Percentiles rank a stretch among this genome's conserved stretches.
phyloP scores from a whole-genome alignment of 2,329 filamentous ascomycete species.

The Colletotrichum camelliae region DNA sequence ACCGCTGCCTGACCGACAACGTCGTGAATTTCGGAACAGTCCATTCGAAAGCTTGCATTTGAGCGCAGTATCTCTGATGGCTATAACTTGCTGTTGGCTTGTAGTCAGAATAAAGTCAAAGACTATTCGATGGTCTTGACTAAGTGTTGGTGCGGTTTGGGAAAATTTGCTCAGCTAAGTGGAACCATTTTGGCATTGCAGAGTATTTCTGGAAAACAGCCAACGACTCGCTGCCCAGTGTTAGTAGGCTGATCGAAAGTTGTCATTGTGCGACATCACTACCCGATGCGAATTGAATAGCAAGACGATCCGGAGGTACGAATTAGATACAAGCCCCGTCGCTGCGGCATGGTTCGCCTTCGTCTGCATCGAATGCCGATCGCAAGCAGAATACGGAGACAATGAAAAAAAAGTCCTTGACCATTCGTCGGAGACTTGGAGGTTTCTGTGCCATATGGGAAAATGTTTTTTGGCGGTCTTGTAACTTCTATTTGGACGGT shows the following conservation, averaged over 20 bases:
- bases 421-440: background rate
- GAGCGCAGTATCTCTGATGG: background rate
- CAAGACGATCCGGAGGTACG: background rate
- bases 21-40: background rate
- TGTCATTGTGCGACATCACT: background rate
- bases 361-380: background rate
- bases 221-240: background rate
- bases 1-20: background rate
- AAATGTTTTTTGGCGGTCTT: background rate
- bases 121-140: background rate
- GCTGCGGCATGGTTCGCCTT: background rate
- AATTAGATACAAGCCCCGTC: background rate
- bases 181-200: background rate
- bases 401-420: background rate
- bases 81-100: background rate
- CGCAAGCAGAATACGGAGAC: fast-evolving
- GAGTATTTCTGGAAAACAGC: background rate
- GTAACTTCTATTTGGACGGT: fast-evolving
- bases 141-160: background rate
- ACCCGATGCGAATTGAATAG: background rate
- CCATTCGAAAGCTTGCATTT: background rate
- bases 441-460: background rate
- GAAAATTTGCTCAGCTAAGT: background rate
- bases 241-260: background rate
- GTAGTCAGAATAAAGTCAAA: background rate